Conservation (phyloP, 352 stramenopile genomes). For the Phytophthora sansomeana region DNA sequence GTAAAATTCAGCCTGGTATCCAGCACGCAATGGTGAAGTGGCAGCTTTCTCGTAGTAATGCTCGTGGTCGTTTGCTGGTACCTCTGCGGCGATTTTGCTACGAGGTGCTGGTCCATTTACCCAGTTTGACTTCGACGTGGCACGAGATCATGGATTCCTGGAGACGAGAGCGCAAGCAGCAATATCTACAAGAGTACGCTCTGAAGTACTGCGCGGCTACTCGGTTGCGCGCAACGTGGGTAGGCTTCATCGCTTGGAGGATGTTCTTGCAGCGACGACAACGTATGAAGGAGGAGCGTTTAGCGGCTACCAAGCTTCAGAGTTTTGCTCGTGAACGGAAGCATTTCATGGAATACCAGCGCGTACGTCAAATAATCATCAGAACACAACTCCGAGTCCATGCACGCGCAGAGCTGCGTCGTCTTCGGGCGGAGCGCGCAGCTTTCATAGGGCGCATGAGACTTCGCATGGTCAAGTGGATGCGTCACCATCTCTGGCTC, state of each 20-base stretch:
- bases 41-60: slow-evolving; percentile 14
- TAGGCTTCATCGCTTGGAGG: slow-evolving; percentile 32
- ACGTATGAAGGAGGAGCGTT: slow-evolving; percentile 51
- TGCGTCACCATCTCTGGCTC: slow-evolving; percentile 47
- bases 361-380: slow-evolving; percentile 8
- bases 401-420: slow-evolving; percentile 45
- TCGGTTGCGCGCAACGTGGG: slow-evolving; percentile 54
- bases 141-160: slow-evolving; percentile 53
- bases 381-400: slow-evolving; percentile 39
- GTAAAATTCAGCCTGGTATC: slow-evolving; percentile 4
- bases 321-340: slow-evolving; percentile 42
- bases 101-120: slow-evolving; percentile 53
- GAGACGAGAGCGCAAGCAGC: slow-evolving; percentile 48
- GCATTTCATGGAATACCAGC: slow-evolving; percentile 31
- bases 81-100: slow-evolving; percentile 50
- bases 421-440: slow-evolving; percentile 39
- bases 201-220: slow-evolving; percentile 59
- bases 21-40: slow-evolving; percentile 32
- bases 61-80: slow-evolving; percentile 2
- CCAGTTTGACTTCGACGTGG: slow-evolving; percentile 54
- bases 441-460: slow-evolving; percentile 57
- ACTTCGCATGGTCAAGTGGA: slow-evolving; percentile 56
- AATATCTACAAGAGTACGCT: slow-evolving; percentile 35
- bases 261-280: slow-evolving; percentile 26
- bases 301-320: slow-evolving; percentile 56